Conservation (phyloP, 805 yeast genomes). For the Sugiyamaella floridensis region DNA sequence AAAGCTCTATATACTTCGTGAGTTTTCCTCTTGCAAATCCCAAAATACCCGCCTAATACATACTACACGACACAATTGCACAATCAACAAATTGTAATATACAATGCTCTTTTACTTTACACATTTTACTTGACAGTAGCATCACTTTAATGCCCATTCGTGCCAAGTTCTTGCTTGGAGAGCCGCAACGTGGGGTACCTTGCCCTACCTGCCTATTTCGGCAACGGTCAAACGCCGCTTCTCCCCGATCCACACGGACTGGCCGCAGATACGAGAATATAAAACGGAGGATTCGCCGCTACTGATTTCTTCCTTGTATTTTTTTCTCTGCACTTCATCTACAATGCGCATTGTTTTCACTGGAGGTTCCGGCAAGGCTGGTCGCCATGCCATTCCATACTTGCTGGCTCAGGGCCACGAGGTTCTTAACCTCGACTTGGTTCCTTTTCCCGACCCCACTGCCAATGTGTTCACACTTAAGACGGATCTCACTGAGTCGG, state of each 20-base stretch:
- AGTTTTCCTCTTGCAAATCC: too few species aligned
- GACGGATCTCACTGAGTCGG: slow-evolving; percentile 11
- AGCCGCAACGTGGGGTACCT: too few species aligned
- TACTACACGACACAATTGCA: too few species aligned
- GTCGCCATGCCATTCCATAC: slow-evolving; percentile 10
- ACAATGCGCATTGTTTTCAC: slow-evolving; percentile 9
- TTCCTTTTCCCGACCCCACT: slow-evolving; percentile 13
- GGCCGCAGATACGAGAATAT: background rate
- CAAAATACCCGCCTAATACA: too few species aligned
- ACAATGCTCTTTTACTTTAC: too few species aligned
- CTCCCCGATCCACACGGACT: background rate
- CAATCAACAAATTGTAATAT: too few species aligned
- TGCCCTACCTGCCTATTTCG: background rate
- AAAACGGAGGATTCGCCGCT: background rate
- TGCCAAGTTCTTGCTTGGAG: too few species aligned
- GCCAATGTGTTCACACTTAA: slow-evolving; percentile 10
- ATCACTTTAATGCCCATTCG: too few species aligned
- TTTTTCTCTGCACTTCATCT: background rate
- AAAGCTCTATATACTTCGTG: too few species aligned
- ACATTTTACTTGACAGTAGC: too few species aligned
- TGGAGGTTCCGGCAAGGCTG: slow-evolving; percentile 15
- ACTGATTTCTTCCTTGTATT: background rate
- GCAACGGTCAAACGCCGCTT: background rate
- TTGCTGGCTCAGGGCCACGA: slow-evolving; percentile 12
- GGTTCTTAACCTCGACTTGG: slow-evolving; percentile 12